Conservation (phyloP, 345 rosid species). For the Rhodamnia rubescens region DNA sequence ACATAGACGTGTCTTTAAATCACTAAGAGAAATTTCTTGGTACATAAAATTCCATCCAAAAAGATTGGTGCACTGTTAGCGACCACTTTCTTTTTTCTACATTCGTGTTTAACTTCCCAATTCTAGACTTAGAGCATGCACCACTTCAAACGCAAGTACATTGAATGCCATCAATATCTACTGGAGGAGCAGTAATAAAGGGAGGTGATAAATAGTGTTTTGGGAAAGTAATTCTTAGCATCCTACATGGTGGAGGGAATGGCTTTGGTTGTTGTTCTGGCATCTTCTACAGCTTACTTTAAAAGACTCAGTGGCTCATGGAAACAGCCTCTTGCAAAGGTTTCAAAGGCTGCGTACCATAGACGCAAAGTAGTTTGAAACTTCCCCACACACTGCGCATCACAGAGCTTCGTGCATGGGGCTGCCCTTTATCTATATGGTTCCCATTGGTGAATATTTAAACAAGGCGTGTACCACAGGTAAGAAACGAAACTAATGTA, state of each 20-base stretch:
- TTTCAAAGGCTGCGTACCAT: no score
- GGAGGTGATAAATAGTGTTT: background rate
- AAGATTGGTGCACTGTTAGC: rapidly evolving
- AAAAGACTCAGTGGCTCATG: background rate
- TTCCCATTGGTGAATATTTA: no score
- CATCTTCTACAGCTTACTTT: background rate
- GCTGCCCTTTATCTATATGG: background rate
- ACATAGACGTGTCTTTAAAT: background rate
- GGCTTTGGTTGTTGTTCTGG: background rate
- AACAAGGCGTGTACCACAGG: no score
- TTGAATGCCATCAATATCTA: background rate
- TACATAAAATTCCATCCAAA: background rate
- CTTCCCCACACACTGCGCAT: background rate
- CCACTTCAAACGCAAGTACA: background rate
- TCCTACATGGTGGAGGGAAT: background rate
- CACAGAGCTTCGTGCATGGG: background rate
- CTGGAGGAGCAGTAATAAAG: no score
- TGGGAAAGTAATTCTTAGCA: background rate
- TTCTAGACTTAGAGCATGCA: background rate
- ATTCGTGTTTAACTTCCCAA: background rate
- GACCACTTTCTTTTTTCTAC: background rate
- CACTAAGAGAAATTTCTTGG: background rate
- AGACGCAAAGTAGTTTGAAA: background rate
- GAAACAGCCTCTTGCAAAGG: background rate
- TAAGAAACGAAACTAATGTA: no score